Conservation (phyloP, 2,329 filamentous ascomycete species). For the Aureobasidium subglaciale region DNA sequence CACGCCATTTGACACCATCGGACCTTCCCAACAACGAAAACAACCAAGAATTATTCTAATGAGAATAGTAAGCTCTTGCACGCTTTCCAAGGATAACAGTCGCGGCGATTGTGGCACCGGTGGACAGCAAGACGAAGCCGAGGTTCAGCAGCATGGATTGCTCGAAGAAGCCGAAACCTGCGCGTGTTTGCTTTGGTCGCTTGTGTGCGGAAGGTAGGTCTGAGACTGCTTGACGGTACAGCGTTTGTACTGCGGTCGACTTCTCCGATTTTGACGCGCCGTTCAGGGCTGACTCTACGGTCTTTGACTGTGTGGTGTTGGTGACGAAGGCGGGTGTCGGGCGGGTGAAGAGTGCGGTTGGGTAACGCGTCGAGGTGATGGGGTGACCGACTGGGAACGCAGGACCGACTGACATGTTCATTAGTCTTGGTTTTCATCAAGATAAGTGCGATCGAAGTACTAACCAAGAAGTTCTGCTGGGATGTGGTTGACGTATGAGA, state of each 20-base stretch:
- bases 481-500: slow-evolving; percentile 52
- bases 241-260: slow-evolving; percentile 16
- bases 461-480: slow-evolving; percentile 46
- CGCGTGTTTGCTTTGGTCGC: slow-evolving; percentile 26
- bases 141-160: slow-evolving; percentile 32
- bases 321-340: slow-evolving; percentile 37
- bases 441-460: slow-evolving; percentile 8
- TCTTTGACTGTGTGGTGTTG: slow-evolving; percentile 8
- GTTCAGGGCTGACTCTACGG: slow-evolving; percentile 13
- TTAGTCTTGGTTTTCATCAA: not conserved
- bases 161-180: slow-evolving; percentile 33
- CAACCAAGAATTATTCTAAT: not conserved
- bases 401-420: slow-evolving; percentile 27
- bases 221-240: slow-evolving; percentile 20
- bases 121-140: slow-evolving; percentile 24
- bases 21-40: too few relatives aligned
- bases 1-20: too few relatives aligned
- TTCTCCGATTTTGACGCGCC: slow-evolving; percentile 10
- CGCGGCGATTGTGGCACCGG: not conserved
- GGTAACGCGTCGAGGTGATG: slow-evolving; percentile 34
- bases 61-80: slow-evolving; percentile 3
- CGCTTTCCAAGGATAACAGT: slow-evolving; percentile 8
- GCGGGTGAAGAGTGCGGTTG: slow-evolving; percentile 37
- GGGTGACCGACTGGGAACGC: slow-evolving; percentile 29
- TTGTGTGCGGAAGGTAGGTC: slow-evolving; percentile 26